Evolutionary conservation across 1,284 basidiomycete species (phyloP).

Genomic region (Leccinum pachyderme): DNA sequence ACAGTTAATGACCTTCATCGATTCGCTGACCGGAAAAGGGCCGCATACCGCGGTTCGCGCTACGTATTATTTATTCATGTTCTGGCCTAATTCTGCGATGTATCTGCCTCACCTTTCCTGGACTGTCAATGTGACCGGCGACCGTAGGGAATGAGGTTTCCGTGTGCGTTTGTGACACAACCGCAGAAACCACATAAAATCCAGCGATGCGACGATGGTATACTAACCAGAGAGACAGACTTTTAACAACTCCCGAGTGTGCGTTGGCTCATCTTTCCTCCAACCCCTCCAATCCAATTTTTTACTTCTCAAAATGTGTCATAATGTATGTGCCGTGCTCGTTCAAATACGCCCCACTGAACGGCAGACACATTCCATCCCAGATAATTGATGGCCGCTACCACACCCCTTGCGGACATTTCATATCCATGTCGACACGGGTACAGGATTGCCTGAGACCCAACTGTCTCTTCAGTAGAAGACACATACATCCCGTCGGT

Average conservation of each 20-base stretch:
- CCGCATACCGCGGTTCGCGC: constrained; percentile 15
- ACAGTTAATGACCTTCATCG: constrained; percentile 17
- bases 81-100: constrained; percentile 22
- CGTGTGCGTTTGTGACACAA: constrained; percentile 37
- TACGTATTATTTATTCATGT: constrained; percentile 26
- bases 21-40: constrained; percentile 8
- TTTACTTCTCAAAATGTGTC: constrained; percentile 54
- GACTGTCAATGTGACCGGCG: constrained; percentile 34
- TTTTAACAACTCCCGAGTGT: constrained; percentile 20
- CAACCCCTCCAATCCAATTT: constrained; percentile 12
- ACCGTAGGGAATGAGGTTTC: constrained; percentile 41
- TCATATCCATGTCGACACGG: constrained; percentile 69
- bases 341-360: constrained; percentile 7
- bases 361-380: constrained; percentile 6
- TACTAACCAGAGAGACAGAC: constrained; percentile 15
- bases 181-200: constrained; percentile 32
- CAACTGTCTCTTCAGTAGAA: constrained; percentile 69
- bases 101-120: constrained; percentile 41
- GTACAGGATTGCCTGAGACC: constrained; percentile 62
- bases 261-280: constrained; percentile 12
- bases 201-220: constrained; percentile 17
- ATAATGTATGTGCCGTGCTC: constrained; percentile 56
- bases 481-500: constrained; percentile 61
- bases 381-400: constrained; percentile 78
- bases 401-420: constrained; percentile 72